These are phyloP conservation scores for Penicillium hordei DNA, from an alignment of 2,329 filamentous ascomycete genomes.

Conservation along the genomic window DNA sequence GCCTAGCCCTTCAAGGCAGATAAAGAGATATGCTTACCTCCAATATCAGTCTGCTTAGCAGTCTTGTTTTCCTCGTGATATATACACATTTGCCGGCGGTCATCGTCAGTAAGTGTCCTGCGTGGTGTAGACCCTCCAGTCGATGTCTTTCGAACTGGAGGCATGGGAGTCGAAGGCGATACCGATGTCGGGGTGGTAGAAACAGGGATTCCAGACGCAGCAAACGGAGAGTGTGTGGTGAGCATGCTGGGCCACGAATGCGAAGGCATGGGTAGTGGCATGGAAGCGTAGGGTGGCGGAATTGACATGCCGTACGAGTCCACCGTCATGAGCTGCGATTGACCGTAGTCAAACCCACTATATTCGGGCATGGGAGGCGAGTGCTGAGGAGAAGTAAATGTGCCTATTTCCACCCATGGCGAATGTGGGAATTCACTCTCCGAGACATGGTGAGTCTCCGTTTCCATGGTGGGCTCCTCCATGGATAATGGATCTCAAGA, in stretches of 20 bases:
- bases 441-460: slow-evolving; percentile 45
- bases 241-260: slow-evolving; percentile 78
- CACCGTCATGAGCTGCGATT: slow-evolving; percentile 62
- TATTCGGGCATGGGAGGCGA: slow-evolving; percentile 72
- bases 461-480: slow-evolving; percentile 50
- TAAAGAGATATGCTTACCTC: slow-evolving; percentile 57
- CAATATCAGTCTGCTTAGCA: slow-evolving; percentile 94
- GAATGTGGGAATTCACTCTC: slow-evolving; percentile 47
- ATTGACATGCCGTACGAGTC: slow-evolving; percentile 58
- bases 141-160: slow-evolving; percentile 39
- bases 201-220: slow-evolving; percentile 60
- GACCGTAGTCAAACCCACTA: slow-evolving; percentile 61
- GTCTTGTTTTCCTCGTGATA: slow-evolving; percentile 88
- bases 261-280: slow-evolving; percentile 70
- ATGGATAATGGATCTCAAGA: slow-evolving; percentile 30
- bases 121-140: slow-evolving; percentile 63
- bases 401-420: slow-evolving; percentile 48
- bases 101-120: slow-evolving; percentile 86
- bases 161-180: slow-evolving; percentile 51
- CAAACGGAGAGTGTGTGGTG: slow-evolving; percentile 67
- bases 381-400: slow-evolving; percentile 59
- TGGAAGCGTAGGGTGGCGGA: slow-evolving; percentile 56
- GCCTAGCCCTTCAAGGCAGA: slow-evolving; percentile 2
- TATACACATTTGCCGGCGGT: slow-evolving; percentile 88
- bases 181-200: slow-evolving; percentile 54